Conservation (phyloP, 805 yeast genomes). For the Cyberlindnera suaveolens region DNA sequence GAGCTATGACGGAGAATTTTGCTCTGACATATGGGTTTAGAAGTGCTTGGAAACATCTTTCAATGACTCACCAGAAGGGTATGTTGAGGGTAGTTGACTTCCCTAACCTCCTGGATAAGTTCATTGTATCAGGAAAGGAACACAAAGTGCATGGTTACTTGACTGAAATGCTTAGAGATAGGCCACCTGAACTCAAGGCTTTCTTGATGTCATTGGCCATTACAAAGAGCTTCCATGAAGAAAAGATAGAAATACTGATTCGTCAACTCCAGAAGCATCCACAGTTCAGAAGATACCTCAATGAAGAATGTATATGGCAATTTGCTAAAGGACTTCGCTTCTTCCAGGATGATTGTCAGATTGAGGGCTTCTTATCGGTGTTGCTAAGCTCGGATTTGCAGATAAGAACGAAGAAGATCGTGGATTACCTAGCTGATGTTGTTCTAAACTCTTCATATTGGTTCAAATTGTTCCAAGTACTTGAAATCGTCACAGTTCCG, state of each 20-base stretch:
- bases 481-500: neutral
- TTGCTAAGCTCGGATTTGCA: neutral
- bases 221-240: conserved; percentile 6
- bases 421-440: conserved; percentile 1
- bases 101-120: conserved; percentile 9
- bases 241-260: conserved; percentile 3
- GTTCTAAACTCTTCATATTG: conserved; percentile 9
- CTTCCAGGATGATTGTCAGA: neutral
- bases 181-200: conserved; percentile 4
- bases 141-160: conserved; percentile 3
- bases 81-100: conserved; percentile 11
- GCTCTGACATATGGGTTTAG: conserved; percentile 7
- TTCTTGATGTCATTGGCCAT: conserved; percentile 13
- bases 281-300: neutral
- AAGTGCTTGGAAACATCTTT: conserved; percentile 6
- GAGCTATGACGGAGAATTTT: conserved; percentile 7
- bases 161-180: conserved; percentile 1
- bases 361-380: conserved; percentile 1
- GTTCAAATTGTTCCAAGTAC: conserved; percentile 11
- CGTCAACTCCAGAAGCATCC: conserved; percentile 2
- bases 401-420: neutral
- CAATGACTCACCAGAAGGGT: neutral
- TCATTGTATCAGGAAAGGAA: conserved; percentile 4
- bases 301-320: conserved; percentile 10
- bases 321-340: conserved; percentile 2